phyloP scores from a whole-genome alignment of 73 alveolate species.

The Stentor coeruleus region DNA sequence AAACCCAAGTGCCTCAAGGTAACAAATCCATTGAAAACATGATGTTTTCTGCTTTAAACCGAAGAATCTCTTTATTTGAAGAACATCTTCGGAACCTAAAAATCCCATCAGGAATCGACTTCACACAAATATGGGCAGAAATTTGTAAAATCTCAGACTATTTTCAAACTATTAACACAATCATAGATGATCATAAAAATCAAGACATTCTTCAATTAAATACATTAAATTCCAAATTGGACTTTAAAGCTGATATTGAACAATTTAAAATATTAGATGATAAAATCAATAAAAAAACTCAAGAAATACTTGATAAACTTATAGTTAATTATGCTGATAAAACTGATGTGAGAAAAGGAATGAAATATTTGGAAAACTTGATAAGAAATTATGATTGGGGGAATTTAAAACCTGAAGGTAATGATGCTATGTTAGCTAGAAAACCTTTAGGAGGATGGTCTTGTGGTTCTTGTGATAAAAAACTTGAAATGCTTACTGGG shows the following conservation, averaged over 20 bases:
- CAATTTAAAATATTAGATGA: constrained; percentile 32
- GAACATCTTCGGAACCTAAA: neutral
- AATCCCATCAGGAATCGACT: constrained; percentile 6
- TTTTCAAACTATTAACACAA: neutral
- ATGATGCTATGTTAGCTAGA: constrained; percentile 77
- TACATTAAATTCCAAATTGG: neutral
- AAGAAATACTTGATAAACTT: constrained; percentile 68
- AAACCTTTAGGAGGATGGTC: constrained; percentile 85
- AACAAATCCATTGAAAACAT: neutral
- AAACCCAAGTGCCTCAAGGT: neutral
- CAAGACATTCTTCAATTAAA: neutral
- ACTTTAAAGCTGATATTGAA: neutral
- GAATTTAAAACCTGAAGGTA: constrained; percentile 27
- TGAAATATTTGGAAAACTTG: neutral
- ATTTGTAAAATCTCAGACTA: neutral
- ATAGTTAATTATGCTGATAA: constrained; percentile 24
- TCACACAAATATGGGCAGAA: neutral
- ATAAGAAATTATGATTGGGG: neutral
- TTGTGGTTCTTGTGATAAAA: constrained; percentile 93
- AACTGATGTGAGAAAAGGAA: neutral
- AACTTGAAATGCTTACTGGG: neutral
- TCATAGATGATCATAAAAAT: neutral
- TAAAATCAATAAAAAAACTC: constrained; percentile 54
- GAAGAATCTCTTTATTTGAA: neutral
- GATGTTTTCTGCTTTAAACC: neutral